Base-by-base conservation (phyloP, 257 asterid genomes). In the Thymus quinquecostatus region DNA sequence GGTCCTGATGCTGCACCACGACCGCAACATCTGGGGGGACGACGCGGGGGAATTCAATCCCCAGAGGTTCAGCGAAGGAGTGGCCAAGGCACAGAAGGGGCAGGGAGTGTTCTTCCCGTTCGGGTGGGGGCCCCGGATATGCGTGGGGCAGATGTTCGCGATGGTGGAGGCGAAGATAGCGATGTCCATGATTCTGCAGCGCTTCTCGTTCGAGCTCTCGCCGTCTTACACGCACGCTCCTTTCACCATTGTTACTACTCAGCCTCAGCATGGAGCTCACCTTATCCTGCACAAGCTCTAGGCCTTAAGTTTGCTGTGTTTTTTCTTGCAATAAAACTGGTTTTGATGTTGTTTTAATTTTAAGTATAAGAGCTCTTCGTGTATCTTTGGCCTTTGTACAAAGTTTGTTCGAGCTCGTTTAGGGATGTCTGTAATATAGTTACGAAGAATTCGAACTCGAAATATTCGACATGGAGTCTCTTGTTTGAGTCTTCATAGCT, bases 71-170 rank as follows among this genome's bases (percentile, higher is more conserved):
- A 51, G 79, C 3, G 78, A 73, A 47, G 87, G 87, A 27, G 79
- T 82, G 29, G 40, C 75, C 2, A 70, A 75, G 65, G 87, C 85
- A 14, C 74, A 82, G 0, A 78, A 76, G 51, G 55, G 75, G 4
- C 77, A 9, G 0, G 79, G 67, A 0, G 10, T 64, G 0, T 85
- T 69, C 66, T 75, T 77, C 63, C 87, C 87, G 0, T 82, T 85
- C 32, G 84, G 89, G 0, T 66, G 85, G 85, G 85, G 89, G 0
- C 84, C 86, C 10, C 73, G 81, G 10, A 80, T 80, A 1, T 84
- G 89, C 33, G 48, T 77, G 0, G 86, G 89, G 2, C 86, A 80
- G 53, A 66, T 5, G 6, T 81, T 84, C 34, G 82, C 82, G 0
- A 63, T 84, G 86, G 0, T 69, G 11, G 80, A 82, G 77, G 80